These are phyloP conservation scores for Dalechampia spathulata DNA, from an alignment of 441 rosid species.

Conservation along the genomic window DNA sequence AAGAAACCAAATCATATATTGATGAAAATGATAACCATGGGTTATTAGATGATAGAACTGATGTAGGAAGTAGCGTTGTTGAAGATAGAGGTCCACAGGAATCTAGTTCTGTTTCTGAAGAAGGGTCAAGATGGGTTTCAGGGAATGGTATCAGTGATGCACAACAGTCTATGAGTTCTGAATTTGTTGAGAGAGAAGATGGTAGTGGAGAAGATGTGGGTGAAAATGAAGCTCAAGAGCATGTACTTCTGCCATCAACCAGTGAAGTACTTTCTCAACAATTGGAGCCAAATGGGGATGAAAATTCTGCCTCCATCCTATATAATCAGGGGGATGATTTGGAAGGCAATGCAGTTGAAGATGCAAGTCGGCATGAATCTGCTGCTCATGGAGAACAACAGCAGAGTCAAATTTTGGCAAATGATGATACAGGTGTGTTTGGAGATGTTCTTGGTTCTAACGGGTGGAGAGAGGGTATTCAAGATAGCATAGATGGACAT, in stretches of 20 bases:
- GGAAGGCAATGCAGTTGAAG: slow-evolving; percentile 29
- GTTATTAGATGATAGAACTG: slow-evolving; percentile 27
- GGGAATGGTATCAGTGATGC: slow-evolving; percentile 31
- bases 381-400: slow-evolving; percentile 26
- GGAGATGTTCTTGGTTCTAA: slow-evolving; percentile 31
- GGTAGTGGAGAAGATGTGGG: slow-evolving; percentile 25
- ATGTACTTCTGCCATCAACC: slow-evolving; percentile 16
- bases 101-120: slow-evolving; percentile 34
- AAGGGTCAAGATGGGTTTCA: slow-evolving; percentile 32
- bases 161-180: slow-evolving; percentile 25
- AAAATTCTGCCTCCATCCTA: slow-evolving; percentile 14
- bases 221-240: slow-evolving; percentile 28
- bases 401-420: slow-evolving; percentile 34
- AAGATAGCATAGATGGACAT: slow-evolving; percentile 27
- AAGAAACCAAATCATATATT: slow-evolving; percentile 25
- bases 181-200: slow-evolving; percentile 29
- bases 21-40: slow-evolving; percentile 27
- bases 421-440: slow-evolving; percentile 34
- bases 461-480: slow-evolving; percentile 32
- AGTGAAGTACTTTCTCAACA: slow-evolving; percentile 28
- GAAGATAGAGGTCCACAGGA: slow-evolving; percentile 31
- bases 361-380: slow-evolving; percentile 24
- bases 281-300: slow-evolving; percentile 24
- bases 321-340: slow-evolving; percentile 18
- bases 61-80: slow-evolving; percentile 24